These are phyloP conservation scores for Alternaria brassicicola DNA, from an alignment of 2,329 filamentous ascomycete genomes.

Conservation along the genomic window DNA sequence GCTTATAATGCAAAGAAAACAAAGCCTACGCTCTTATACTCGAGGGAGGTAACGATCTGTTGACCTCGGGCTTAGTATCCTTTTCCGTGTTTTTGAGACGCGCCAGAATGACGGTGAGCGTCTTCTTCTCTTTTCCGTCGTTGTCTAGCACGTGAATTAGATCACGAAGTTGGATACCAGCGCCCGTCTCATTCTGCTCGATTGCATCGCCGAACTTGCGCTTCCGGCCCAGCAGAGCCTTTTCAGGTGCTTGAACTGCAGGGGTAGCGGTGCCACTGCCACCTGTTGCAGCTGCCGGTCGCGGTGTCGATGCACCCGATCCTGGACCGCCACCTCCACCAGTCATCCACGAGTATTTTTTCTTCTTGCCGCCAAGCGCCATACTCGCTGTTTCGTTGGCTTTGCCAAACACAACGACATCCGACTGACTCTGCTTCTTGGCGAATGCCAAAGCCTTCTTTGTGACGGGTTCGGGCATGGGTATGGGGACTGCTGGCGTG, in stretches of 20 bases:
- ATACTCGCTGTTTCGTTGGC: conserved; percentile 86
- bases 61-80: conserved; percentile 27
- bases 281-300: conserved; percentile 33
- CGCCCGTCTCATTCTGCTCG: conserved; percentile 77
- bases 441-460: conserved; percentile 88
- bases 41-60: conserved; percentile 11
- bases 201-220: conserved; percentile 74
- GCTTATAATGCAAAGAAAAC: conserved; percentile 23
- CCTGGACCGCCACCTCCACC: conserved; percentile 46
- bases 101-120: conserved; percentile 46
- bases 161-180: conserved; percentile 83
- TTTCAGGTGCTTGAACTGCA: conserved; percentile 28
- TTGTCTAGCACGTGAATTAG: conserved; percentile 79
- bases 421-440: conserved; percentile 73
- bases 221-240: conserved; percentile 62
- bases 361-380: conserved; percentile 71
- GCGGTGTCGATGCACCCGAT: conserved; percentile 43
- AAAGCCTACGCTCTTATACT: neutral
- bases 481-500: conserved; percentile 30
- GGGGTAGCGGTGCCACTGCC: conserved; percentile 37
- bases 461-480: conserved; percentile 60
- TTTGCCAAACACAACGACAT: conserved; percentile 78
- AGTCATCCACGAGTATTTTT: conserved; percentile 79
- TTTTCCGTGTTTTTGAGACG: conserved; percentile 40
- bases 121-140: conserved; percentile 71